These are phyloP conservation scores for Cafeteria roenbergensis DNA, from an alignment of 108 stramenopile species.

Conservation along the genomic window DNA sequence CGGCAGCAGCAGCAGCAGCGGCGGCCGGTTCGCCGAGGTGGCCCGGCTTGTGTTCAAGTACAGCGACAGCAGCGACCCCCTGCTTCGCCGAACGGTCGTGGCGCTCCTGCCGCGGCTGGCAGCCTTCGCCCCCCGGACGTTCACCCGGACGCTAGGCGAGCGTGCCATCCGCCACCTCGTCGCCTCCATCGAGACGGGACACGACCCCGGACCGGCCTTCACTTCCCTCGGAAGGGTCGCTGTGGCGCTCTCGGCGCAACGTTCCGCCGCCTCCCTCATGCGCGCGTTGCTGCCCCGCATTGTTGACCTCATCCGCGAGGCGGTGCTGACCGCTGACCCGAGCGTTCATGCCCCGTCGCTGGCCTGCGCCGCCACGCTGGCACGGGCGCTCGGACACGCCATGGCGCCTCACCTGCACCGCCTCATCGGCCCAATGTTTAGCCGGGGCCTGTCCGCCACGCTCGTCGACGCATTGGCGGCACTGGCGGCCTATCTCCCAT, in stretches of 20 bases:
- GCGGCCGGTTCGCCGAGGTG: conserved; percentile 74
- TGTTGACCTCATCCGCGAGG: conserved; percentile 50
- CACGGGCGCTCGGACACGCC: conserved; percentile 64
- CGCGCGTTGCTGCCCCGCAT: conserved; percentile 41
- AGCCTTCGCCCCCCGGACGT: conserved; percentile 54
- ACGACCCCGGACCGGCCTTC: conserved; percentile 63
- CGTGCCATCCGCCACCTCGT: conserved; percentile 60
- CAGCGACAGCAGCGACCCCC: conserved; percentile 44
- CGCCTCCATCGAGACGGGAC: conserved; percentile 27
- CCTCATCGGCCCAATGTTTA: conserved; percentile 75
- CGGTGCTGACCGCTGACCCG: conserved; percentile 10
- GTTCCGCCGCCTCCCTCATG: conserved; percentile 18
- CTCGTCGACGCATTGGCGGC: conserved; percentile 71
- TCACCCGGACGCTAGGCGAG: conserved; percentile 65
- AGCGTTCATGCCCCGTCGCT: conserved; percentile 46
- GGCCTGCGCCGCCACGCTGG: conserved; percentile 71
- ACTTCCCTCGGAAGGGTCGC: conserved; percentile 69
- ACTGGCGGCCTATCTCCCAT: conserved; percentile 59
- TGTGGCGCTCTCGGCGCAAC: conserved; percentile 56
- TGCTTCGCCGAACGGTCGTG: conserved; percentile 68
- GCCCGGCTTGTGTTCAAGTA: conserved; percentile 64
- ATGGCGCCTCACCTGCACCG: conserved; percentile 50
- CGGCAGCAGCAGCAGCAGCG: too few species aligned
- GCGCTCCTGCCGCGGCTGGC: conserved; percentile 75
- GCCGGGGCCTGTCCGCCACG: conserved; percentile 60